Base-by-base conservation (phyloP, 345 rosid genomes). In the Raphanus sativus region DNA sequence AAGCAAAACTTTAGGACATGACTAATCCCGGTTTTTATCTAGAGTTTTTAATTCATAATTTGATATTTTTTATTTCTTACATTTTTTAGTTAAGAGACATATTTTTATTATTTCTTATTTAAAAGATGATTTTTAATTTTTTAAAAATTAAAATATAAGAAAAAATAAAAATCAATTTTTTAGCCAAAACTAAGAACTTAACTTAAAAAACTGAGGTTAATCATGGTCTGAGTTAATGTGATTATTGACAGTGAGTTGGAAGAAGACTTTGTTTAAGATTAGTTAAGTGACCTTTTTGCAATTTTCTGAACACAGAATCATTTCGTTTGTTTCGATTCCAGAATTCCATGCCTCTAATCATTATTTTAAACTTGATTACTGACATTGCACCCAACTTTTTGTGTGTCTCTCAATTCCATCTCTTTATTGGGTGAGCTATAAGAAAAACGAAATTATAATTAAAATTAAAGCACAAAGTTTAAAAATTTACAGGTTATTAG, bases 351-450 rank as follows among this genome's bases (percentile, higher is more conserved):
- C 75, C 63, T 29, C 9, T 74, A 74, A 79, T 79, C 75, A 74
- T 79, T 74, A 79, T 68, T 63, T 68, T 62, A 13, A 63, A 65
- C 62, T 69, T 79, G 75, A 79, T 21, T 69, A 52, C 8, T 69
- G 82, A 74, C 82, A 74, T 79, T 68, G 6, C 78, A 79, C 78
- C 82, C 75, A 74, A 69, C 71, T 1, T 68, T 60, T 28, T 67
- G 8, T 33, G 33, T 36, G 67, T 65, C 38, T 60, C 61, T 60
- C 62, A 73, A 21, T 10, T 32, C 26, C 69, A 59, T 67, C 45
- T 62, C 48, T 68, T 73, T 61, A 34, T 42, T 59, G 76, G 66
- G 7, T 56, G 17, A 1, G 29, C 67, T 55, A 64, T 59, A 4
- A 62, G 63, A 60, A 52, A 12, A 6, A 0, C 4, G 9, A 36